Base-by-base conservation (phyloP, 1,139 yeast genomes). In the Candida sp. region DNA sequence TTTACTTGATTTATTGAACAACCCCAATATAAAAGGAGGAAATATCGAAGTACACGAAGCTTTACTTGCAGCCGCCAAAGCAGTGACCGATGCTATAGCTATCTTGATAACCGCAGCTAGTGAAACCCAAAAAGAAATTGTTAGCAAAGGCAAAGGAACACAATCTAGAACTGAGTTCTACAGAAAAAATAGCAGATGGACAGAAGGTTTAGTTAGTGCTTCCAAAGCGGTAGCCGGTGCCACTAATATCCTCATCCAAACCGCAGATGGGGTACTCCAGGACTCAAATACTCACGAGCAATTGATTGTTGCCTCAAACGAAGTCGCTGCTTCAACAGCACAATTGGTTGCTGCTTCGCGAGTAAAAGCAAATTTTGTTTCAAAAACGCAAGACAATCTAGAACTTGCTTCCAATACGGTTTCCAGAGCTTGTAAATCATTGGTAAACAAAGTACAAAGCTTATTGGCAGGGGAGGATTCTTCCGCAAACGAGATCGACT, bases 311-410 rank as follows among this genome's bases (percentile, higher is more conserved):
- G 95, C 96, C 0, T 87, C 96, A 1, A 88, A 87, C 57, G 96
- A 89, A 60, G 96, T 90, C 21, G 95, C 96, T 1, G 93, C 96
- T 0, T 85, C 96, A 0, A 89, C 97, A 0, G 96, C 95, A 1
- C 97, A 89, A 68, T 75, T 89, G 42, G 97, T 90, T 6, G 93
- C 97, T 5, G 95, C 97, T 0, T 85, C 97, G 1, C 77, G 97
- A 54, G 96, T 88, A 33, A 88, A 88, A 63, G 90, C 95, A 0
- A 78, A 84, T 41, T 81, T 81, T 54, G 81, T 82, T 66, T 87
- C 96, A 5, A 79, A 83, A 60, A 79, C 91, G 3, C 97, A 88
- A 61, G 90, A 84, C 50, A 70, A 73, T 45, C 73, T 89, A 46
- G 97, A 89, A 65, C 55, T 61, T 33, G 87, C 93, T 2, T 81